phyloP scores from a whole-genome alignment of 495 filamentous ascomycete genomes.

The Aspergillus conjunctus region DNA sequence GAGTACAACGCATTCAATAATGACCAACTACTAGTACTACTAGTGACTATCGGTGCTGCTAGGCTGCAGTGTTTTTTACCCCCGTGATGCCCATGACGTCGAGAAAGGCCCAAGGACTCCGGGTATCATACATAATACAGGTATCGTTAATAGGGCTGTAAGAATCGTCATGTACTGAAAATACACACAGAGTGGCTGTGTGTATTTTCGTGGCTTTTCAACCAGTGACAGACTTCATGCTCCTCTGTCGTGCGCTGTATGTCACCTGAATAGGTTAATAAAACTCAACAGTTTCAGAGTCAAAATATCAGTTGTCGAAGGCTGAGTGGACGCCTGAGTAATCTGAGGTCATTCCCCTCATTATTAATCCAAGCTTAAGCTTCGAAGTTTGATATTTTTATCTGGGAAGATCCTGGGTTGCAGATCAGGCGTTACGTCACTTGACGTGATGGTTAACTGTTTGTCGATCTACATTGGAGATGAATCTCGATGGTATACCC shows the following conservation, averaged over 20 bases:
- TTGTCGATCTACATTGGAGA: too few species aligned
- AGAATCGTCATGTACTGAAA: constrained; percentile 12
- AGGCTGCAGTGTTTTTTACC: neutral
- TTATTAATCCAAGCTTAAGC: too few species aligned
- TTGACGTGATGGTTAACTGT: too few species aligned
- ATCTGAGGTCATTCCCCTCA: too few species aligned
- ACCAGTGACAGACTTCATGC: neutral
- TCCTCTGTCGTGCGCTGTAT: neutral
- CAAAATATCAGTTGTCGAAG: too few species aligned
- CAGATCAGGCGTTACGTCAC: too few species aligned
- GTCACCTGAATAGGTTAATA: neutral
- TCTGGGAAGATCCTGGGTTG: too few species aligned
- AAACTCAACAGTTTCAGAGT: neutral
- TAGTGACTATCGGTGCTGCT: neutral
- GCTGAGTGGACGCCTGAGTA: too few species aligned
- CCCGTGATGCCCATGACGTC: constrained; percentile 1
- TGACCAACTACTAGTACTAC: neutral
- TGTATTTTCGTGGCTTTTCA: neutral
- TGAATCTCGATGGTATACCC: too few species aligned
- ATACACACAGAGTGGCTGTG: neutral
- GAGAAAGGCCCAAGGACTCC: neutral
- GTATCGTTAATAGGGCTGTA: constrained; percentile 22
- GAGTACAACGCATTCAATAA: neutral
- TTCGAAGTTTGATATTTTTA: too few species aligned
- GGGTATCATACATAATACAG: constrained; percentile 6